Base-by-base conservation (phyloP, 768 basidiomycete genomes). In the Kwoniella sp. region DNA sequence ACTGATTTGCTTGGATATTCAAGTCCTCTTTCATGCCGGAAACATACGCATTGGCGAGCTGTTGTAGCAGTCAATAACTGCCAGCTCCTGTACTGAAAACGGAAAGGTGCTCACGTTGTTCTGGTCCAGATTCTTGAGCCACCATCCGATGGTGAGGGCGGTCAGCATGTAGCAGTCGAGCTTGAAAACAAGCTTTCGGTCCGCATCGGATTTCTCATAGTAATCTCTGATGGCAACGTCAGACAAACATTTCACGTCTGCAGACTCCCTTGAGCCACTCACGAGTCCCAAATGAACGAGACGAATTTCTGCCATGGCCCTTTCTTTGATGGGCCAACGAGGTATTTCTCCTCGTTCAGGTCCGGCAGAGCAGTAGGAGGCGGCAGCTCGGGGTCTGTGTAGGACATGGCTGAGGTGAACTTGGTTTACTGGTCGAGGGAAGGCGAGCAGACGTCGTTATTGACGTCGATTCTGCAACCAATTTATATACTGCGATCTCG, bases 11-110 rank as follows among this genome's bases (percentile, higher is more conserved):
- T 23, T 56, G 45, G 45, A 74, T 65, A 55, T 70, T 57, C n/a
- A 74, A 60, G 30, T 66, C 70, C 48, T 71, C 73, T 53, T 70
- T 66, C 67, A 74, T 69, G 15, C 74, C 74, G 0, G 65, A 66
- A 0, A 67, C 70, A 41, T 71, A 70, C 0, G 69, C 69, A 15
- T 67, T 65, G n/a, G 56, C 20, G 55, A 63, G 23, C 54, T 64
- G 15, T 3, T 47, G 26, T 7, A 30, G 38, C 26, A 2, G 17
- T 1, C 17, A 20, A 4, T 8, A 12, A 15, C 17, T 17, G 17
- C 2, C 1, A 50, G 20, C 26, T 2, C 12, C 5, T 22, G 30
- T 50, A 22, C 45, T n/a, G 25, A 3, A n/a, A 45, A 3, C 41
- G 15, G 20, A 17, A 11, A 9, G 3, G 3, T 1, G 22, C 60